Percentiles rank a stretch among this genome's conserved stretches.
Evolutionary conservation across 2,329 filamentous ascomycete species (phyloP).

Genomic region (Dryadomyces sulphureus): DNA sequence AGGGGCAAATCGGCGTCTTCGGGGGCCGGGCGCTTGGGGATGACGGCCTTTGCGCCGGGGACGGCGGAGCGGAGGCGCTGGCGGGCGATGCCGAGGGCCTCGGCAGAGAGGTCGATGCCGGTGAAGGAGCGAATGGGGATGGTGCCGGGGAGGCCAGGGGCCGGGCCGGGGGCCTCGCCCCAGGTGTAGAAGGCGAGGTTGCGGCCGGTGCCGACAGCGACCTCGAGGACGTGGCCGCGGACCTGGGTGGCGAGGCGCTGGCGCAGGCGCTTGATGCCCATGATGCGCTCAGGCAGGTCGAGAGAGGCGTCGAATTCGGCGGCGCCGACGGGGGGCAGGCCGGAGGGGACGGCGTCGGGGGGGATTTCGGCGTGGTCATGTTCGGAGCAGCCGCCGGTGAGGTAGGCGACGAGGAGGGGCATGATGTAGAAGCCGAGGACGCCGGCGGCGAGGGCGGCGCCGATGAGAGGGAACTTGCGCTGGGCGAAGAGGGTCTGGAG

Average conservation of each 20-base stretch:
- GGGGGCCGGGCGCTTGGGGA: slow-evolving; percentile 20
- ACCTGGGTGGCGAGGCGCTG: slow-evolving; percentile 31
- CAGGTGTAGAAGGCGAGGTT: slow-evolving; percentile 47
- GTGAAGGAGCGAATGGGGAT: slow-evolving; percentile 38
- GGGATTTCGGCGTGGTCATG: slow-evolving; percentile 2
- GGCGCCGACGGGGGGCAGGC: slow-evolving; percentile 27
- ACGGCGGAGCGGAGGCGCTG: slow-evolving; percentile 30
- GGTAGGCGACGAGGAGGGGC: slow-evolving; percentile 10
- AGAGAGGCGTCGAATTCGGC: slow-evolving; percentile 43
- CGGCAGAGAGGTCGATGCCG: slow-evolving; percentile 43
- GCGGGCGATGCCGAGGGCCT: slow-evolving; percentile 45
- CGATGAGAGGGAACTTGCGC: slow-evolving; percentile 11
- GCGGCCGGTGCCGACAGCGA: slow-evolving; percentile 47
- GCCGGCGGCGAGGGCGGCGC: slow-evolving; percentile 11
- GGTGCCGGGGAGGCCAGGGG: background rate
- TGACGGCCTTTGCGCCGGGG: slow-evolving; percentile 22
- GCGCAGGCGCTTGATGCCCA: slow-evolving; percentile 39
- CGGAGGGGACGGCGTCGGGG: slow-evolving; percentile 11
- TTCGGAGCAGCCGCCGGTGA: slow-evolving; percentile 7
- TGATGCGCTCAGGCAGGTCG: slow-evolving; percentile 39
- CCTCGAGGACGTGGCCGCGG: slow-evolving; percentile 43
- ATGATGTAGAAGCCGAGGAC: slow-evolving; percentile 11
- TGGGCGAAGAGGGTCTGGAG: slow-evolving; percentile 14
- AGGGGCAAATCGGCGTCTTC: slow-evolving; percentile 13
- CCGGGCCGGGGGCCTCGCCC: slow-evolving; percentile 16